Conservation (phyloP, 345 rosid species). For the Acer negundo region DNA sequence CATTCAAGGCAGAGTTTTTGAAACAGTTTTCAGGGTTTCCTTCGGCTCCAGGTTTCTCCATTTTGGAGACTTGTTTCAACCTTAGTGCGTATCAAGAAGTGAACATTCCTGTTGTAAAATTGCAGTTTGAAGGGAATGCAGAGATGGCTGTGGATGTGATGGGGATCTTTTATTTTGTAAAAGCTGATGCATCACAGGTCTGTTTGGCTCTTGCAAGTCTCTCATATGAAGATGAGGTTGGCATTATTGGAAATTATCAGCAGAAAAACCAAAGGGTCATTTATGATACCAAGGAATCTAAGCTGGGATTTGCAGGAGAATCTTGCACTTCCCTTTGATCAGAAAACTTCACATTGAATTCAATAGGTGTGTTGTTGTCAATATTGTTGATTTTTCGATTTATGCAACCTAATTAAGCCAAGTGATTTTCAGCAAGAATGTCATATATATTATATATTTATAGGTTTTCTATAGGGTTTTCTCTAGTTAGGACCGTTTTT, state of each 20-base stretch:
- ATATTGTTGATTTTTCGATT: constrained; percentile 6
- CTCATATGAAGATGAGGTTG: constrained; percentile 57
- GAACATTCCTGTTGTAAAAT: constrained; percentile 59
- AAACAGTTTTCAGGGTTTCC: constrained; percentile 70
- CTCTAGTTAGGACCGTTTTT: no score
- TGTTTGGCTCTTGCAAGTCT: constrained; percentile 92
- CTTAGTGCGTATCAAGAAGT: constrained; percentile 68
- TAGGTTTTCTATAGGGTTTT: no score
- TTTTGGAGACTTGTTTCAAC: constrained; percentile 86
- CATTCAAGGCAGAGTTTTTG: constrained; percentile 65
- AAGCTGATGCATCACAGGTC: constrained; percentile 72
- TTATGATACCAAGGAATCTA: constrained; percentile 68
- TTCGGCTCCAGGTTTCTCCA: constrained; percentile 65
- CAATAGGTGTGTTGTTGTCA: not conserved
- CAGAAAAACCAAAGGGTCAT: constrained; percentile 85
- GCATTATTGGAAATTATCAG: constrained; percentile 81
- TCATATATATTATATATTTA: not conserved
- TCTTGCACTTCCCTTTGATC: constrained; percentile 58
- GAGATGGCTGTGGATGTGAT: constrained; percentile 60
- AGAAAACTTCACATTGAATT: not conserved
- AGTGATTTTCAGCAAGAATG: not conserved
- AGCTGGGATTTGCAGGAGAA: constrained; percentile 75
- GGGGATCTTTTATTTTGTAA: constrained; percentile 77
- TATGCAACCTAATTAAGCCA: not conserved
- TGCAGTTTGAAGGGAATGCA: constrained; percentile 62